These are phyloP conservation scores for Moelleriella libera DNA, from an alignment of 2,329 filamentous ascomycete species.

Conservation along the genomic window DNA sequence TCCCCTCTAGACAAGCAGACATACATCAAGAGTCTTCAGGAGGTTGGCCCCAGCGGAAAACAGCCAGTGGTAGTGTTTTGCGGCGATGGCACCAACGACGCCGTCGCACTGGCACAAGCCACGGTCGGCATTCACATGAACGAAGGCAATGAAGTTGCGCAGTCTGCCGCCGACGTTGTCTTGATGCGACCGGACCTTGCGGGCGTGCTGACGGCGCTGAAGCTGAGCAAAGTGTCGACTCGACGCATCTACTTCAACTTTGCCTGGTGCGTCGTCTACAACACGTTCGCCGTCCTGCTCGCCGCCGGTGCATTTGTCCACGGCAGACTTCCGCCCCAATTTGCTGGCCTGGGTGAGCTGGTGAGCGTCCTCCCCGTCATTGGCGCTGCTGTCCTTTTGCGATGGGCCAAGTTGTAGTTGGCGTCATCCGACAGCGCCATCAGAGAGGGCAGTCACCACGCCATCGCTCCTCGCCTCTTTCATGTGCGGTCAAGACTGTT, in stretches of 20 bases:
- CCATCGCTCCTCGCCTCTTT: too few relatives aligned
- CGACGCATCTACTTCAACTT: conserved; percentile 53
- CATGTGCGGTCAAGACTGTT: too few relatives aligned
- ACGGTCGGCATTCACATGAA: conserved; percentile 58
- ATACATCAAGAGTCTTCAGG: conserved; percentile 26
- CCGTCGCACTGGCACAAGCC: conserved; percentile 56
- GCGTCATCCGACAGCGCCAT: background rate
- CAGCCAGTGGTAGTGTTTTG: conserved; percentile 46
- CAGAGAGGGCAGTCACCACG: too few relatives aligned
- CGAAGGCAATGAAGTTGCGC: conserved; percentile 47
- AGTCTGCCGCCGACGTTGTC: conserved; percentile 54
- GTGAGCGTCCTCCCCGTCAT: conserved; percentile 63
- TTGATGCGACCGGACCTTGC: conserved; percentile 42
- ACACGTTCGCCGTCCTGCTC: conserved; percentile 51
- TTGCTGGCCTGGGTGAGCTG: conserved; percentile 57
- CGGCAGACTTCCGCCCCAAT: conserved; percentile 39
- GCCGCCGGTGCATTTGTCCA: conserved; percentile 50
- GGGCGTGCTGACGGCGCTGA: conserved; percentile 44
- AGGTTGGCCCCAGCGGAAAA: conserved; percentile 3
- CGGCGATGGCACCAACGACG: conserved; percentile 72
- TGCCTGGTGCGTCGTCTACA: conserved; percentile 56
- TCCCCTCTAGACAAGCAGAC: conserved; percentile 30
- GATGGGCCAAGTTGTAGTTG: conserved; percentile 13
- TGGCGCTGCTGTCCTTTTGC: conserved; percentile 34
- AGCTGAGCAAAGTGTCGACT: conserved; percentile 30